Conservation (phyloP, 2,329 filamentous ascomycete genomes). For the Fusarium coffeatum region DNA sequence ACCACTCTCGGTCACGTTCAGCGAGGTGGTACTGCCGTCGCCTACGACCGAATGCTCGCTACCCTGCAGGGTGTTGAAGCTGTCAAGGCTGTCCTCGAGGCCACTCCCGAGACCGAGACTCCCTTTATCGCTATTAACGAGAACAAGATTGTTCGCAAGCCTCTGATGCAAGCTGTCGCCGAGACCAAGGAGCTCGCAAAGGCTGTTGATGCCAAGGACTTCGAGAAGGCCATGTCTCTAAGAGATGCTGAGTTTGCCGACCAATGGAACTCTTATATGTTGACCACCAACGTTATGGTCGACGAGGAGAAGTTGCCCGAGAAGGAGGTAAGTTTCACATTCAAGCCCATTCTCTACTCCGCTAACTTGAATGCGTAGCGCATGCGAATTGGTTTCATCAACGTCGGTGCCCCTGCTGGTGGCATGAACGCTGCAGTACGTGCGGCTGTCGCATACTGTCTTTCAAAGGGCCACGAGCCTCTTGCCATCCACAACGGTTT, state of each 20-base stretch:
- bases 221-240: conserved; percentile 85
- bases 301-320: conserved; percentile 74
- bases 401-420: conserved; percentile 94
- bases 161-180: conserved; percentile 87
- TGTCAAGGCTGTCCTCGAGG: conserved; percentile 89
- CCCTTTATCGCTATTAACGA: conserved; percentile 97
- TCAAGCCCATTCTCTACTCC: background rate
- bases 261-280: conserved; percentile 89
- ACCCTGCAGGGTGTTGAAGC: conserved; percentile 96
- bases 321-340: conserved; percentile 69
- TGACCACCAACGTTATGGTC: conserved; percentile 86
- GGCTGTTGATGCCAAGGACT: conserved; percentile 87
- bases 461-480: conserved; percentile 91
- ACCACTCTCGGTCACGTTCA: conserved; percentile 98
- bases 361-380: conserved; percentile 63
- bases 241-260: conserved; percentile 95
- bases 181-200: conserved; percentile 86
- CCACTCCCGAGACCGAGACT: conserved; percentile 87
- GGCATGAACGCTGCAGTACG: conserved; percentile 98
- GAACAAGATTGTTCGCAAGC: conserved; percentile 95
- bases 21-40: conserved; percentile 89
- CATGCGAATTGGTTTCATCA: conserved; percentile 95
- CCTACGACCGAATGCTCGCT: conserved; percentile 92
- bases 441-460: conserved; percentile 91
- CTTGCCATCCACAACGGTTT: conserved; percentile 97